Base-by-base conservation (phyloP, 108 stramenopile genomes). In the Cyclotella choctawhatcheeana region DNA sequence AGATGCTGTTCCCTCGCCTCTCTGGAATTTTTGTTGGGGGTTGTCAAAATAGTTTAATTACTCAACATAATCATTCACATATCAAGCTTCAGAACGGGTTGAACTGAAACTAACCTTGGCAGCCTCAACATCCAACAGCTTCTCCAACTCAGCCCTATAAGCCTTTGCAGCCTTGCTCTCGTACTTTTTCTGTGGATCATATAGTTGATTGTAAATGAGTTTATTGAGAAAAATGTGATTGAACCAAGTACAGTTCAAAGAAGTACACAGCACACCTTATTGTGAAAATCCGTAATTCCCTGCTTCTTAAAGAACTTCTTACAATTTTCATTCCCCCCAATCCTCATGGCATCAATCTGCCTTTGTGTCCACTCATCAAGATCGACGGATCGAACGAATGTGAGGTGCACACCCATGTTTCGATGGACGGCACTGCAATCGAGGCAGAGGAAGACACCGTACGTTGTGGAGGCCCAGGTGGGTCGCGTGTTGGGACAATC, bases 361-460 rank as follows among this genome's bases (percentile, higher is more conserved):
- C 90, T 79, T 33, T 92, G 92, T 18, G 97, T 97, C 97, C 97
- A 96, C 55, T 96, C 95, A 68, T 97, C 97, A 51, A 97, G 71
- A 72, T 97, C 97, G 7, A 94, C 93, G 14, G 73, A 69, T 43
- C 97, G 75, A 2, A 97, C 97, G 73, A 97, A 97, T 0, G 93
- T 94, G 17, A 93, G 82, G 54, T 95, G 94, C 16, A 95, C 94
- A 5, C 94, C 97, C 93, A 97, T 92, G 26, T 73, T 71, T 18
- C 97, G 86, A 67, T 97, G 97, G 17, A 92, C 86, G 20, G 97
- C 93, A 21, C 88, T 89, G 75, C 97, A 97, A 77, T 97, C 97
- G 54, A 96, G 85, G 60, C 97, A 97, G 48, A 97, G 72, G 84
- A 97, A 96, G 40, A 97, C 89, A 5, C 94, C 96, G 66, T 93